Evolutionary conservation across 192 early-diverging fungal genomes (phyloP).

Genomic region (Chytriomyces hyalinus): DNA sequence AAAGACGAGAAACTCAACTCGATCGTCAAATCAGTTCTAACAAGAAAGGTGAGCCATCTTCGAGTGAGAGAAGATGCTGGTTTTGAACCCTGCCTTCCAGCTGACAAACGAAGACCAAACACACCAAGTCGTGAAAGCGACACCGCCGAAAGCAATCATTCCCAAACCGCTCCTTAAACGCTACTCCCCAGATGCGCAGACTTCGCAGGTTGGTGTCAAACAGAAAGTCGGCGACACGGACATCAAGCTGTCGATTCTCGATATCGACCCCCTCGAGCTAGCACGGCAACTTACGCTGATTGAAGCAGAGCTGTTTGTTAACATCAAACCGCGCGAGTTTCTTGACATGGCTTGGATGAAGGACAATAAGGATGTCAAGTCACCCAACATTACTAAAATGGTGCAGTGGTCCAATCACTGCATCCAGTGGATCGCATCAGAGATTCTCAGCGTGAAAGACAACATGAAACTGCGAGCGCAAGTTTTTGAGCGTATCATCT

Average conservation of each 20-base stretch:
- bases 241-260: constrained; percentile 49
- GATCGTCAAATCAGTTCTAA: constrained; percentile 42
- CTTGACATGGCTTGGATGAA: constrained; percentile 64
- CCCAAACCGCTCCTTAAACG: constrained; percentile 51
- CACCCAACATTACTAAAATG: constrained; percentile 61
- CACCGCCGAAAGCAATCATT: constrained; percentile 57
- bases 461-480: constrained; percentile 47
- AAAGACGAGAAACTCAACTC: constrained; percentile 46
- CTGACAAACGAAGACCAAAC: constrained; percentile 35
- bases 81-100: constrained; percentile 3
- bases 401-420: constrained; percentile 65
- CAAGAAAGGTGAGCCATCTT: constrained; percentile 32
- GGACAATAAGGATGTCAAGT: constrained; percentile 58
- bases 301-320: constrained; percentile 58
- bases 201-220: neutral
- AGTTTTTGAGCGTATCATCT: constrained; percentile 53
- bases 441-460: constrained; percentile 58
- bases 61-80: neutral
- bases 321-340: constrained; percentile 59
- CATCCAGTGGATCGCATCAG: constrained; percentile 60
- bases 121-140: constrained; percentile 26
- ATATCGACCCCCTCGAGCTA: constrained; percentile 61
- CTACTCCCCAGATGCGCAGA: constrained; percentile 40
- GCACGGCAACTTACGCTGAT: constrained; percentile 64
- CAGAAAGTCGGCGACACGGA: constrained; percentile 26